Conservation (phyloP, 257 asterid genomes). For the Capsicum chinense region DNA sequence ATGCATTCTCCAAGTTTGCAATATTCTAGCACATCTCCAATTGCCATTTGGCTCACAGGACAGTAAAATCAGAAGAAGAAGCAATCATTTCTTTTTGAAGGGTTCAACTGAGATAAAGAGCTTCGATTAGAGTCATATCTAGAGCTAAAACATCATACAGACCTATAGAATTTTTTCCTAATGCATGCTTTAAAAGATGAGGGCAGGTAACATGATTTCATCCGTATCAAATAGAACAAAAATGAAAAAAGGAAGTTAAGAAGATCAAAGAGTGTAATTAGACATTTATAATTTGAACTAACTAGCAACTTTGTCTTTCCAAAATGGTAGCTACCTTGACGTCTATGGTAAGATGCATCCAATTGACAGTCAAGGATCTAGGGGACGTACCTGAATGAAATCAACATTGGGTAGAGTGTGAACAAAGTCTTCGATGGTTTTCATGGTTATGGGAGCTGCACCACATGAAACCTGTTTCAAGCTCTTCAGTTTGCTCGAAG, state of each 20-base stretch:
- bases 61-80: background rate
- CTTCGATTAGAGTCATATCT: conserved; percentile 2
- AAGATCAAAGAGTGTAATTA: background rate
- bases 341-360: background rate
- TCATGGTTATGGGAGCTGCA: conserved; percentile 66
- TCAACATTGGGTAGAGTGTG: conserved; percentile 69
- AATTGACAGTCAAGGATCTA: background rate
- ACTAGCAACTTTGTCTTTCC: background rate
- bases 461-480: conserved; percentile 82
- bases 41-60: background rate
- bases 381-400: conserved; percentile 67
- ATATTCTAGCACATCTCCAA: background rate
- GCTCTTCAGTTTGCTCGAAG: conserved; percentile 46
- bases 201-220: background rate
- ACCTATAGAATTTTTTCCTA: background rate
- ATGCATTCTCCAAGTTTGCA: background rate
- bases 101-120: conserved; percentile 4
- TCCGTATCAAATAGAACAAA: conserved; percentile 17
- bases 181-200: background rate
- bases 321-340: background rate
- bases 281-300: background rate
- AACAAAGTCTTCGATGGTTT: conserved; percentile 54
- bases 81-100: background rate
- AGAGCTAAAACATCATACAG: background rate
- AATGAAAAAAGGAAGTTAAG: background rate